Base-by-base conservation (phyloP, 2,329 filamentous ascomycete genomes). In the Fulvia fulva region DNA sequence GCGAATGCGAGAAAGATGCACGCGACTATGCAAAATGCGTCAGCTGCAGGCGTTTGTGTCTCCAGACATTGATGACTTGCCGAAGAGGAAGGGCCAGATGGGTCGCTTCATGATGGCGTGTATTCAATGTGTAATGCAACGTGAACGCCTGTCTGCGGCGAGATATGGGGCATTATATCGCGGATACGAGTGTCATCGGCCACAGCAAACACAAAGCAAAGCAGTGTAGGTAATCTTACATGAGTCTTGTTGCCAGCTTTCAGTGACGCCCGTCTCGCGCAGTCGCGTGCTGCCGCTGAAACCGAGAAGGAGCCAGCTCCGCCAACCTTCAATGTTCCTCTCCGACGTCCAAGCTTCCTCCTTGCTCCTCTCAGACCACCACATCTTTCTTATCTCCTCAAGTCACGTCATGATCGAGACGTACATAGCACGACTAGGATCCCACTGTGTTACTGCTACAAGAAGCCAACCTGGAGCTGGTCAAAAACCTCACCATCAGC, bases 1-100 rank as follows among this genome's bases (percentile, higher is more conserved):
- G 56, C 54, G 23, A 57, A 56, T 34, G 63, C 59, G 2, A 63
- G 51, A 11, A 55, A 57, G 30, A 64, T 45, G 55, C 59, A 65
- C 7, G 57, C 30, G 9, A 65, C 63, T 65, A 34, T 21, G 34
- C 9, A 46, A 12, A 28, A 2, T 5, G 14, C 3, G 22, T 22
- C 30, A 28, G 51, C 32, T 47, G 34, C 34, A 12, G n/a, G 22
- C 28, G 26, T 49, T 34, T 12, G 14, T 52, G 25, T 41, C 21
- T 51, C 32, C 19, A 28, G 26, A 41, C 21, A 12, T 19, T 23
- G 37, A n/a, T 45, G 51, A 41, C 57, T 55, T 56, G 56, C 57
- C 23, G 46, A 59, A 43, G 25, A 59, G 57, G 23, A 59, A 30
- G 23, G 56, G 51, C 43, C 49, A 49, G 7, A 52, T 26, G 22